Evolutionary conservation across 2,329 filamentous ascomycete genomes (phyloP), one percentile per base, ranked within the genome.

Genomic region (Bipolaris gigantea): DNA sequence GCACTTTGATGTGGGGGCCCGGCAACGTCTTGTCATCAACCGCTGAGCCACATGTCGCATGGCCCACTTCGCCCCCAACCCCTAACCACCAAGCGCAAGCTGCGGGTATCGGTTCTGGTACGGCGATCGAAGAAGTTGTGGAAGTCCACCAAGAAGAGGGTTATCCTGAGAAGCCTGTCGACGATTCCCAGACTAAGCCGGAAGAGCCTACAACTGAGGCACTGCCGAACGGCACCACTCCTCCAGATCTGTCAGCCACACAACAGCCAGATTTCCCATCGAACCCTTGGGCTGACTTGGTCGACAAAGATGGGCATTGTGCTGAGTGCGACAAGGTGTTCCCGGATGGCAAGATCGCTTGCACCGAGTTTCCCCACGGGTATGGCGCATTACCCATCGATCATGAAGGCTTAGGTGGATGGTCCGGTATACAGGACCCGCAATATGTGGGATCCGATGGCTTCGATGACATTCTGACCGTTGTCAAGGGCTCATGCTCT

Each of bases 311-410:
- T 40, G 68, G 66, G 5, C 45, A 62, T 18, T 70, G 67, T 39
- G 30, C 21, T 4, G 89, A 89, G 46, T 62, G 93, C 50, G 79
- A 85, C 61, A 76, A 77, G 15, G 78, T 86, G 7, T 97, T 97
- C 81, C 89, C 89, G 11, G 87, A 88, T 73, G 90, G 90, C 55
- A 75, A 85, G 63, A 67, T 95, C 50, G 76, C 81, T 60, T 97
- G 94, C 78, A 76, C 74, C 58, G 70, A 80, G 1, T 96, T 97
- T 79, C 92, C 92, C 15, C 86, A 85, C 3, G 79, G 85, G 0
- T 97, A 95, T 69, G 94, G 94, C 64, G 89, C 92, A 1, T 69
- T 96, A 41, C 49, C 85, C 44, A 77, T 94, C 27, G 71, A 81
- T 50, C 93, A 88, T 80, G 81, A 92, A 23, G 80, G 82, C 16